Base-by-base conservation (phyloP, 208 protist species). In the Acanthamoeba divionensis region DNA sequence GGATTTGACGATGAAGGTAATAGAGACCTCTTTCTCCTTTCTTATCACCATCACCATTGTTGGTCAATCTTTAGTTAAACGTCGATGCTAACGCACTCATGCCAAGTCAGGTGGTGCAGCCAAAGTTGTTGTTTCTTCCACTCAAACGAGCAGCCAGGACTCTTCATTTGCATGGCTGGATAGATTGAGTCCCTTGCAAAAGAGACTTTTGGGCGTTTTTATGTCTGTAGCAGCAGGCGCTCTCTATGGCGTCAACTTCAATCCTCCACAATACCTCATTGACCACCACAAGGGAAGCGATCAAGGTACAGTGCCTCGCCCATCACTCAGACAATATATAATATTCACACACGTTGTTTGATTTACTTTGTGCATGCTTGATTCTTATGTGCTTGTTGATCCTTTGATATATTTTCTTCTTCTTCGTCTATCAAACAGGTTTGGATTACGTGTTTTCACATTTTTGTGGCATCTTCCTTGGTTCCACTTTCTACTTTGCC, bases 371-470 rank as follows among this genome's bases (percentile, higher is more conserved):
- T n/a, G n/a, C n/a, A n/a, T n/a, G n/a, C 21, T 60, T 21, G 21
- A 60, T n/a, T 21, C 21, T n/a, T 21, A 21, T n/a, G 21, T n/a
- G 21, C 21, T 60, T 60, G 21, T 21, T n/a, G 52, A n/a, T 21
- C 21, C 21, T 60, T 60, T 60, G 52, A 60, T 21, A 60, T 60
- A 60, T n/a, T 60, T n/a, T n/a, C 21, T 60, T 21, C 21, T n/a
- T 60, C 21, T 60, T 60, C 36, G 36, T 62, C 63, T 62, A 45
- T 60, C 36, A 13, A 3, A 26, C 31, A 21, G 85, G 69, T 18
- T 50, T 90, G 63, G 85, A 90, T 65, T 90, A 90, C 36, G 85
- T 90, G n/a, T 90, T 33, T 33, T 75, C 85, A 13, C 69, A 82
- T 7, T 90, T 90, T 31, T 90, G 63, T 52, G 85, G 85, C 69